phyloP scores from a whole-genome alignment of 163 green algal genomes.

The Volvox carteri region DNA sequence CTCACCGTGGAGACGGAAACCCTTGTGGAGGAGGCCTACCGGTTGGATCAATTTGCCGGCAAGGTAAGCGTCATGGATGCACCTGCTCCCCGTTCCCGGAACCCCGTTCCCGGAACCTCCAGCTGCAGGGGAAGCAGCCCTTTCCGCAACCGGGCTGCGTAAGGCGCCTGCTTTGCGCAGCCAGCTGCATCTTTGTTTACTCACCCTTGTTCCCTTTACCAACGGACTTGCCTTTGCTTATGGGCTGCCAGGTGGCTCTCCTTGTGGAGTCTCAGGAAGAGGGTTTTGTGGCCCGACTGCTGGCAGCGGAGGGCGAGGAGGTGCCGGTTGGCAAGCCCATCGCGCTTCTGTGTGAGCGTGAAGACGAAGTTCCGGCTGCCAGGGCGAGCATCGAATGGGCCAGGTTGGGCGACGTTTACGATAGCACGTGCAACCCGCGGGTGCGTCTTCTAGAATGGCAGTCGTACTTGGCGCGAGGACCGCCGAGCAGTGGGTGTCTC shows the following conservation, averaged over 20 bases:
- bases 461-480: background rate
- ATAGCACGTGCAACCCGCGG: background rate
- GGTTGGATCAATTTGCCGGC: conserved; percentile 37
- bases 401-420: background rate
- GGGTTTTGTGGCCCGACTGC: background rate
- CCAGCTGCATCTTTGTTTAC: background rate
- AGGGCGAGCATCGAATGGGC: background rate
- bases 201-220: too few relatives aligned
- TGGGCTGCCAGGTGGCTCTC: conserved; percentile 33
- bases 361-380: background rate
- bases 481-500: conserved; percentile 13
- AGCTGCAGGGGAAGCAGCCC: background rate
- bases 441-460: conserved; percentile 47
- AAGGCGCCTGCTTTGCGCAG: background rate
- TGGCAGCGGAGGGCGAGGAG: conserved; percentile 34
- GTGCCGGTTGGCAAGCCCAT: conserved; percentile 35
- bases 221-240: too few relatives aligned
- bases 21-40: conserved; percentile 45
- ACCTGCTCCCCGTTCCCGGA: too few relatives aligned
- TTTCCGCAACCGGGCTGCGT: too few relatives aligned
- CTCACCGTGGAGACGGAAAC: conserved; percentile 40
- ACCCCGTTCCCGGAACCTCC: background rate
- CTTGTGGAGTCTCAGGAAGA: conserved; percentile 54
- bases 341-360: conserved; percentile 11
- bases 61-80: background rate